A percentile compares a stretch with the other conserved stretches of the same genome.
These are phyloP conservation scores for Albatrellus ellisii DNA, from an alignment of 768 basidiomycete species.

Conservation along the genomic window DNA sequence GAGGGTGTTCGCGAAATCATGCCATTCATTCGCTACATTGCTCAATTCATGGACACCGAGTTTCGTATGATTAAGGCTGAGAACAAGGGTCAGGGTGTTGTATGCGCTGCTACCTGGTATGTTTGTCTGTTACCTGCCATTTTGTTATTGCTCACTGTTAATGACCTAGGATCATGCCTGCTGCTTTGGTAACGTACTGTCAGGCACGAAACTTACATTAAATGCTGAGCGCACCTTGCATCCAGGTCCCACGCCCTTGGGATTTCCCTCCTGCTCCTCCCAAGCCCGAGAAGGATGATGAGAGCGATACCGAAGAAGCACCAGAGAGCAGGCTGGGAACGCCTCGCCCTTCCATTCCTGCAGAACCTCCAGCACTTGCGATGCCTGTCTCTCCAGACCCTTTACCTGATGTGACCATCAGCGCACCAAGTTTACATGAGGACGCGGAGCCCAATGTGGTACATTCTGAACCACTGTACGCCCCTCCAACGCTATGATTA, in stretches of 20 bases:
- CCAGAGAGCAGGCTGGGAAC: neutral
- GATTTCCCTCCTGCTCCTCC: constrained; percentile 40
- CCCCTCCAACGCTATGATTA: too few relatives aligned
- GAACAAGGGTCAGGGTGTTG: constrained; percentile 63
- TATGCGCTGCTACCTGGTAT: constrained; percentile 84
- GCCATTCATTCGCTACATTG: constrained; percentile 74
- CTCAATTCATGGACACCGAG: constrained; percentile 69
- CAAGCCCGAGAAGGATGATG: neutral
- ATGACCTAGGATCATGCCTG: constrained; percentile 54
- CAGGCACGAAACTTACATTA: neutral
- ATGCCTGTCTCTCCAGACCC: neutral
- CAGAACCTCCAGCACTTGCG: neutral
- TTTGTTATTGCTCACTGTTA: neutral
- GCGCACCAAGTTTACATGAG: neutral
- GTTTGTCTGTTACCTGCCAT: constrained; percentile 8
- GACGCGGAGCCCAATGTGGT: too few relatives aligned
- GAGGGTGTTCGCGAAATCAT: constrained; percentile 73
- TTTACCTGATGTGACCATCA: neutral
- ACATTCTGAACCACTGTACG: too few relatives aligned
- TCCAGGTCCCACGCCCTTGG: constrained; percentile 61
- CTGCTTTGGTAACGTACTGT: constrained; percentile 37
- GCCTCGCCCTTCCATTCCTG: neutral
- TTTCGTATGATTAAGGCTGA: constrained; percentile 49
- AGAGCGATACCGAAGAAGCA: neutral
- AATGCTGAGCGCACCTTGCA: neutral